Evolutionary conservation across 2,329 filamentous ascomycete genomes (phyloP).

Genomic region (Arthrocladium fulminans): DNA sequence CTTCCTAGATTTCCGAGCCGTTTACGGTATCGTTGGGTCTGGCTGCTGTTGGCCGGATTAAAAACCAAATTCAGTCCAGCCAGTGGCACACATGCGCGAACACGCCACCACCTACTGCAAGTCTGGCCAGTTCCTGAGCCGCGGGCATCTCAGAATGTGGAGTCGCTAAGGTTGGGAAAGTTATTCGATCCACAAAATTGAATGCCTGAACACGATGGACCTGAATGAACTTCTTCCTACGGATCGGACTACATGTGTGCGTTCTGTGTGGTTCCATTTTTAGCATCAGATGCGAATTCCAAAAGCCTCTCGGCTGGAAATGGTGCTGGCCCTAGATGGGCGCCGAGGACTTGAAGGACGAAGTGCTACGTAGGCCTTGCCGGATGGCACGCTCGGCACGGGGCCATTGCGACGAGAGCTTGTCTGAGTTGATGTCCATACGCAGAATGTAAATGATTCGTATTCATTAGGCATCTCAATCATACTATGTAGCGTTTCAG

Average conservation of each 20-base stretch:
- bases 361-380: too few species aligned
- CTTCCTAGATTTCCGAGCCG: background rate
- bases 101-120: background rate
- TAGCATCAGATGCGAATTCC: too few species aligned
- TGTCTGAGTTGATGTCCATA: background rate
- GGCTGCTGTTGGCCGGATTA: too few species aligned
- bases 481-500: background rate
- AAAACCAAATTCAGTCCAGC: too few species aligned
- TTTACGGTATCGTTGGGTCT: too few species aligned
- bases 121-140: too few species aligned
- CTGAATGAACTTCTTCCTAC: background rate
- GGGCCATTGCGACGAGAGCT: background rate
- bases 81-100: background rate
- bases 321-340: too few species aligned
- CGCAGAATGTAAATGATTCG: background rate
- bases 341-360: too few species aligned
- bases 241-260: background rate
- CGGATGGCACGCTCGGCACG: too few species aligned
- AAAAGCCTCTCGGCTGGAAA: too few species aligned
- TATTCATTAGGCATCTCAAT: background rate
- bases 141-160: background rate
- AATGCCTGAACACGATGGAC: background rate
- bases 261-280: background rate
- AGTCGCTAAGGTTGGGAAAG: background rate
- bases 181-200: background rate